Base-by-base conservation (phyloP, 345 rosid genomes). In the Anastatica hierochuntica region DNA sequence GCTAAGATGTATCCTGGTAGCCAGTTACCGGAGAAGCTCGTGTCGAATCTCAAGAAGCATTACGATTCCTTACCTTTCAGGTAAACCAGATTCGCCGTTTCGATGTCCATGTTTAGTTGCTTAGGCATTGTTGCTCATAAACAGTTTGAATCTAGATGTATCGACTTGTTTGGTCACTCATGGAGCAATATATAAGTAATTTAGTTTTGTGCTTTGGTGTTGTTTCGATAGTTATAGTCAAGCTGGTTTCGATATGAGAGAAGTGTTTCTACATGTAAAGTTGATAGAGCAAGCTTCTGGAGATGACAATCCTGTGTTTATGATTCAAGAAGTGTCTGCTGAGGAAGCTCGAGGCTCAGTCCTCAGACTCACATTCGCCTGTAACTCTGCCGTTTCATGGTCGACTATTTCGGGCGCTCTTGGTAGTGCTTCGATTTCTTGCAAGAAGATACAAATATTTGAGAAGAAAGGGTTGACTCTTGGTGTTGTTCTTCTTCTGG, bases 21-120 rank as follows among this genome's bases (percentile, higher is more conserved):
- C 30, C 98, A 87, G 74, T 71, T 90, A 59, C 96, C 96, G 20
- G 98, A 90, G 77, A 84, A 82, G 90, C 92, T 90, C 13, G 87
- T 90, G 14, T 84, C 85, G 43, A 84, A 79, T 73, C 84, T 90
- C 26, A 73, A 86, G 70, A 90, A 84, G 80, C 98, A 87, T 75
- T 87, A 80, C 49, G 98, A 90, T 77, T 87, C 98, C 49, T 77
- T 84, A 79, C 96, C 96, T 7, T 81, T 84, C 66, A 90, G 98
- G 96, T 90, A 56, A 21, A 34, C 29, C 47, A n/a, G 24, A 36
- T 57, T 39, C 11, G 12, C 3, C 6, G 33, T 35, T 13, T 19
- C 12, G 26, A 53, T 53, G 15, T 36, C 3, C 15, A 53, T 13
- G 27, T 48, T 48, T 8, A 59, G 33, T 20, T 45, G 58, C 24